Evolutionary conservation across 768 basidiomycete genomes (phyloP).

Genomic region (Sporobolomyces phaffii): DNA sequence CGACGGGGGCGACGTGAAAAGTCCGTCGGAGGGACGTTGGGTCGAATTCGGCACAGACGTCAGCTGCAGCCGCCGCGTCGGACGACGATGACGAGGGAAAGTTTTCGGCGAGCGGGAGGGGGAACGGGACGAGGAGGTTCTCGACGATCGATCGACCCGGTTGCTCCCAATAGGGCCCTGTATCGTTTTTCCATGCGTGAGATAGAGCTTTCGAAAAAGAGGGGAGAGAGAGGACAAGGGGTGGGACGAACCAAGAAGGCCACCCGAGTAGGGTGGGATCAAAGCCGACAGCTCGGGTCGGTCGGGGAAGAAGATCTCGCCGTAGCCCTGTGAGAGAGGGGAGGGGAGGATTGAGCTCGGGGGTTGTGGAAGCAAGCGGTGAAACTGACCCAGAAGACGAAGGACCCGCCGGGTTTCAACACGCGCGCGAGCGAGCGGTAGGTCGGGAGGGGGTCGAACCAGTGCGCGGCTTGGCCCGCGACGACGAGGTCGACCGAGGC

Average conservation of each 20-base stretch:
- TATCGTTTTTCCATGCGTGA: no score
- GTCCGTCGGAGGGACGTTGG: background rate
- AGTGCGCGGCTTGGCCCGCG: constrained; percentile 71
- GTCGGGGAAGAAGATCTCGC: constrained; percentile 63
- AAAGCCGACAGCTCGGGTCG: constrained; percentile 58
- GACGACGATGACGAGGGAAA: background rate
- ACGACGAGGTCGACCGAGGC: constrained; percentile 62
- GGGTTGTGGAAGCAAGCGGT: background rate
- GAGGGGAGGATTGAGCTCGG: no score
- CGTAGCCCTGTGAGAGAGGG: constrained; percentile 50
- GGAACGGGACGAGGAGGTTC: constrained; percentile 64
- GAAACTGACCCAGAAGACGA: constrained; percentile 64
- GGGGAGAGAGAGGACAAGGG: background rate
- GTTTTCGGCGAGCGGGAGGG: constrained; percentile 40
- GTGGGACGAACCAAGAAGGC: constrained; percentile 43
- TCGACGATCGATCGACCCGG: constrained; percentile 73
- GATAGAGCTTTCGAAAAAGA: no score
- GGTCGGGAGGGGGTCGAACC: constrained; percentile 68
- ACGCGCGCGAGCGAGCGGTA: constrained; percentile 65
- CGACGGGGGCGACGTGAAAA: constrained; percentile 21
- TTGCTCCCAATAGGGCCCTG: constrained; percentile 69
- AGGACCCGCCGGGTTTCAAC: constrained; percentile 59
- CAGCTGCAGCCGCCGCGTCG: background rate
- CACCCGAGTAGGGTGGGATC: constrained; percentile 62
- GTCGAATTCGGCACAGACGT: background rate